Evolutionary conservation across 2,329 filamentous ascomycete genomes (phyloP).

Genomic region (Diaporthe longicolla): DNA sequence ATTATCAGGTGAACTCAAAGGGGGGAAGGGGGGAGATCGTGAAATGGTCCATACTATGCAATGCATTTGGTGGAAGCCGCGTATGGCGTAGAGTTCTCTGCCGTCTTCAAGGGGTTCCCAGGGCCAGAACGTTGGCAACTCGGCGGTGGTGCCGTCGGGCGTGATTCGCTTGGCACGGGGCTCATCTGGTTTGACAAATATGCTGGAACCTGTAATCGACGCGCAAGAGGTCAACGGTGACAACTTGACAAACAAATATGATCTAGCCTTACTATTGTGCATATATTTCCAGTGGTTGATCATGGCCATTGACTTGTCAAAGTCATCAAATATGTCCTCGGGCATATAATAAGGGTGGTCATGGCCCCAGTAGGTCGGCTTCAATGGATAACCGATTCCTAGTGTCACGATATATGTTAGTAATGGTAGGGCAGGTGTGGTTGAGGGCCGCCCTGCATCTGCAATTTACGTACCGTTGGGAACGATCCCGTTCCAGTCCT

Average conservation of each 20-base stretch:
- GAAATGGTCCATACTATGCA: slow-evolving; percentile 9
- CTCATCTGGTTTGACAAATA: slow-evolving; percentile 9
- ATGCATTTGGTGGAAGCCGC: slow-evolving; percentile 27
- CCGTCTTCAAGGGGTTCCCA: slow-evolving; percentile 12
- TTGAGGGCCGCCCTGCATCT: not conserved
- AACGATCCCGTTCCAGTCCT: slow-evolving; percentile 21
- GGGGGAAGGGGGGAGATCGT: no score
- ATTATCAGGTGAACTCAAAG: not conserved
- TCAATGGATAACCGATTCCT: slow-evolving; percentile 17
- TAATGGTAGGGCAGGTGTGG: not conserved
- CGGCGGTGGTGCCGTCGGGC: not conserved
- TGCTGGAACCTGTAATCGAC: slow-evolving; percentile 10
- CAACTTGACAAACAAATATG: not conserved
- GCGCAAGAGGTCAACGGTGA: not conserved
- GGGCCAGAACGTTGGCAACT: not conserved
- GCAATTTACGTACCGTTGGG: slow-evolving; percentile 4
- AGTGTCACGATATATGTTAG: slow-evolving; percentile 9
- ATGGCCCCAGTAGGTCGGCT: slow-evolving; percentile 9
- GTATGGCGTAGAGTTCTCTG: slow-evolving; percentile 10
- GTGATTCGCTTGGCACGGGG: slow-evolving; percentile 16
- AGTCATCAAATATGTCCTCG: slow-evolving; percentile 22
- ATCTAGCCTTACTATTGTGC: slow-evolving; percentile 9
- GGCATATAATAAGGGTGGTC: slow-evolving; percentile 25
- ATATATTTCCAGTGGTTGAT: slow-evolving; percentile 2
- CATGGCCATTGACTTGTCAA: slow-evolving; percentile 1